A percentile compares a stretch with the other conserved stretches of the same genome.
Evolutionary conservation across 805 yeast species (phyloP).

Genomic region (Sugiyamaella americana): DNA sequence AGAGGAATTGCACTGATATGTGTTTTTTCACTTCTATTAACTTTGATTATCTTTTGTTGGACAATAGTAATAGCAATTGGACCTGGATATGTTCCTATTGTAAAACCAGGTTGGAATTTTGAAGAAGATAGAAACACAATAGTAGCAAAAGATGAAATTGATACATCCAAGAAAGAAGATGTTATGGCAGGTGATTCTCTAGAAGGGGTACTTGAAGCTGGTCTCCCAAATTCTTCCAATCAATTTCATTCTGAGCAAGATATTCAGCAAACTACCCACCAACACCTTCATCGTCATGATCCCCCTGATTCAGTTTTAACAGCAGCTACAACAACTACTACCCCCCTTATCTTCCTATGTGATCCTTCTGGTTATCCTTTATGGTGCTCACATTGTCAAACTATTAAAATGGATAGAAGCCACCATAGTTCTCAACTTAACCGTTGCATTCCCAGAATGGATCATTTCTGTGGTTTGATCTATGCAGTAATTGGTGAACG

Average conservation of each 20-base stretch:
- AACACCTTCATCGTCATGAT: neutral
- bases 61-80: slow-evolving; percentile 41
- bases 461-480: slow-evolving; percentile 78
- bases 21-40: slow-evolving; percentile 26
- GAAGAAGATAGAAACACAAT: too few species aligned
- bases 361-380: slow-evolving; percentile 68
- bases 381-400: slow-evolving; percentile 65
- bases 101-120: neutral
- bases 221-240: too few species aligned
- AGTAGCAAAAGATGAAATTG: too few species aligned
- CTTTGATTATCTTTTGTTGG: slow-evolving; percentile 40
- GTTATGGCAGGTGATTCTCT: neutral
- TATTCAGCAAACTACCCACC: neutral
- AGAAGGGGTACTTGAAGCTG: too few species aligned
- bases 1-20: slow-evolving; percentile 38
- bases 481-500: slow-evolving; percentile 64
- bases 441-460: slow-evolving; percentile 66
- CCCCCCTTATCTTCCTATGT: slow-evolving; percentile 58
- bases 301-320: neutral
- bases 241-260: neutral
- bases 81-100: slow-evolving; percentile 42
- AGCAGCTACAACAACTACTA: neutral
- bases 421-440: slow-evolving; percentile 59
- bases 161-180: neutral
- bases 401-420: slow-evolving; percentile 59